Evolutionary conservation across 108 stramenopile species (phyloP).

Genomic region (Skeletonema menzelii): DNA sequence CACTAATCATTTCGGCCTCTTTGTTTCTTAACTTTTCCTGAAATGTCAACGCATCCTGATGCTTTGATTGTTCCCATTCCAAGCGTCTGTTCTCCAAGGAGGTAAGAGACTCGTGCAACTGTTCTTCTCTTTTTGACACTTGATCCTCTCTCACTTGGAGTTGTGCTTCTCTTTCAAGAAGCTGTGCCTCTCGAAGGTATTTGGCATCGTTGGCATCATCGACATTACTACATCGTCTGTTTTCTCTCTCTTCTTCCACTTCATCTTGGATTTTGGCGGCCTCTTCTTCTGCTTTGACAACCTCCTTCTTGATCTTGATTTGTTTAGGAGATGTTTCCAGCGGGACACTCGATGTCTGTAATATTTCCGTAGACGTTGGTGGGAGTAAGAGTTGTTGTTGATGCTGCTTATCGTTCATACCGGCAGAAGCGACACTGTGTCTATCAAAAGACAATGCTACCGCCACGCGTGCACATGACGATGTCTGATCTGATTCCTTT

Average conservation of each 20-base stretch:
- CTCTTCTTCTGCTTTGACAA: too few species aligned
- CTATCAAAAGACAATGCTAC: conserved; percentile 20
- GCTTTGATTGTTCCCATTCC: conserved; percentile 47
- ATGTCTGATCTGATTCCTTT: not conserved
- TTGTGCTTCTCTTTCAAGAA: conserved; percentile 13
- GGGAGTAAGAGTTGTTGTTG: not conserved
- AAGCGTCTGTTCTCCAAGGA: conserved; percentile 32
- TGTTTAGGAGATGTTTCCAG: not conserved
- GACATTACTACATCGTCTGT: not conserved
- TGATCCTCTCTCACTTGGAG: conserved; percentile 29
- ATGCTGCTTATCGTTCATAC: not conserved
- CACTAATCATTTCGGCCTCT: conserved; percentile 33
- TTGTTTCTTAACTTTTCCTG: conserved; percentile 47
- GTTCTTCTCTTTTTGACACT: conserved; percentile 24
- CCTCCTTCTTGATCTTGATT: not conserved
- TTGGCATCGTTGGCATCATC: not conserved
- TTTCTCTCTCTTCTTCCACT: not conserved
- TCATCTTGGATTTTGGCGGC: too few species aligned
- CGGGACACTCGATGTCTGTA: conserved; percentile 1
- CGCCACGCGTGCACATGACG: not conserved
- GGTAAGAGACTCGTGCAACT: conserved; percentile 12
- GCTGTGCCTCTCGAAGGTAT: not conserved
- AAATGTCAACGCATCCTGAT: conserved; percentile 37
- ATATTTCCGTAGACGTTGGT: not conserved
- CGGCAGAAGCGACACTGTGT: not conserved